phyloP scores from a whole-genome alignment of 192 early-diverging fungal species.

The Phycomyces nitens region DNA sequence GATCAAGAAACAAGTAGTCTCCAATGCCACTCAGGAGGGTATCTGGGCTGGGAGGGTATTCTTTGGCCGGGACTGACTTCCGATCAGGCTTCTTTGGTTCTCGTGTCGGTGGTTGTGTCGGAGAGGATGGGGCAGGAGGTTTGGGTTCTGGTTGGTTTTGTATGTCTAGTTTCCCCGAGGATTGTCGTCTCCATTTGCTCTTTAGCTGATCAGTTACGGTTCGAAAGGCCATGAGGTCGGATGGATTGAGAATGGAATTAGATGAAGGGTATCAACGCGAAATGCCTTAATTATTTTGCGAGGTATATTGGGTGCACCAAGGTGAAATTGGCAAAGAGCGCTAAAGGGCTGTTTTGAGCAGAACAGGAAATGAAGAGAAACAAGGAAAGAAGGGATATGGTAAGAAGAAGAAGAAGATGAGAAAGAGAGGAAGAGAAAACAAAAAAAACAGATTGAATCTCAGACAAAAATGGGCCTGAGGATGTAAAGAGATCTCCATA shows the following conservation, averaged over 20 bases:
- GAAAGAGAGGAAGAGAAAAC: neutral
- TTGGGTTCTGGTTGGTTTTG: slow-evolving; percentile 1
- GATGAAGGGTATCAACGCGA: neutral
- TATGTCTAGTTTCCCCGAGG: slow-evolving; percentile 1
- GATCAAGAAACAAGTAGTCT: slow-evolving; percentile 72
- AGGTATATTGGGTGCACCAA: no score
- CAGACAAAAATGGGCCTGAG: slow-evolving; percentile 4
- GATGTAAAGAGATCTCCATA: neutral
- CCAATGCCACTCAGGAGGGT: slow-evolving; percentile 44
- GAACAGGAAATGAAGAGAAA: neutral
- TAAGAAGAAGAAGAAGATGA: no score
- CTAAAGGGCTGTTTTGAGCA: neutral
- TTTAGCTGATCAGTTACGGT: slow-evolving; percentile 14
- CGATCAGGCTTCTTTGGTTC: neutral
- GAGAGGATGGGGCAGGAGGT: neutral
- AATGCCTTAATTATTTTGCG: no score
- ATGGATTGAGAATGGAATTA: neutral
- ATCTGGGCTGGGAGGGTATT: slow-evolving; percentile 33
- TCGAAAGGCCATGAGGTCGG: slow-evolving; percentile 16
- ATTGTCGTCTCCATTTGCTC: slow-evolving; percentile 22
- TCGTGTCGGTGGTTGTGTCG: neutral
- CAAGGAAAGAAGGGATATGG: neutral
- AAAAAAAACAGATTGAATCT: slow-evolving; percentile 9
- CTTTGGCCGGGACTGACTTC: neutral
- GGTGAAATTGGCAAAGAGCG: neutral